Conservation (phyloP, 73 alveolate genomes). For the Stentor coeruleus region DNA sequence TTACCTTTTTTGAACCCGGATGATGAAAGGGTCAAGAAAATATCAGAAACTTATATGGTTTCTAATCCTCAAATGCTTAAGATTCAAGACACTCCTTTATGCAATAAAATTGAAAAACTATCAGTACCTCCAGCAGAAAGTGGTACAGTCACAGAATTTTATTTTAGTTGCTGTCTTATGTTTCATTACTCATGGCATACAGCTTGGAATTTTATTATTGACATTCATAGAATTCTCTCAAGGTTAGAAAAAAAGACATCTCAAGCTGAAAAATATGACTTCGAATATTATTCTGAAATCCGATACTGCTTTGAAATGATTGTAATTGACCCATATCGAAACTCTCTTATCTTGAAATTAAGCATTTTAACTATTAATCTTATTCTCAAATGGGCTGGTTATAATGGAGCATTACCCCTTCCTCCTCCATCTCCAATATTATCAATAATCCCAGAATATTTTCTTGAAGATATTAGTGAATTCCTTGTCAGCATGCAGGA, state of each 20-base stretch:
- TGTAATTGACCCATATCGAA: constrained; percentile 33
- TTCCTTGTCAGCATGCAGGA: neutral
- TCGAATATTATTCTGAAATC: neutral
- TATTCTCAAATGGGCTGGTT: constrained; percentile 26
- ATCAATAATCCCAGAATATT: neutral
- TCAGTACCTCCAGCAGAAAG: constrained; percentile 32
- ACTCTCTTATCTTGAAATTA: constrained; percentile 30
- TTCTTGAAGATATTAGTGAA: constrained; percentile 4
- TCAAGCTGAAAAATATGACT: neutral
- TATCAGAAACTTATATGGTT: neutral
- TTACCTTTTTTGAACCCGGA: neutral
- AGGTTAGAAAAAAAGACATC: constrained; percentile 44
- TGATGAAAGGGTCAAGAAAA: neutral
- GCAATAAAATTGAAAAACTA: neutral
- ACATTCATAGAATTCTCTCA: constrained; percentile 39
- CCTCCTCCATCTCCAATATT: constrained; percentile 26
- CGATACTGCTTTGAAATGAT: constrained; percentile 31
- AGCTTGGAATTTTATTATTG: constrained; percentile 36
- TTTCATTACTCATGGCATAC: constrained; percentile 62
- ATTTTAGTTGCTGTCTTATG: constrained; percentile 45
- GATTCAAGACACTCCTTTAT: neutral
- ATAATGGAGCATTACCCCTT: constrained; percentile 24
- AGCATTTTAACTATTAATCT: constrained; percentile 32
- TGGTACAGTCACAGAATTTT: constrained; percentile 72
- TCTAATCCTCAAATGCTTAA: neutral